Evolutionary conservation across 2,329 filamentous ascomycete species (phyloP).

Genomic region (Alternaria sp.): DNA sequence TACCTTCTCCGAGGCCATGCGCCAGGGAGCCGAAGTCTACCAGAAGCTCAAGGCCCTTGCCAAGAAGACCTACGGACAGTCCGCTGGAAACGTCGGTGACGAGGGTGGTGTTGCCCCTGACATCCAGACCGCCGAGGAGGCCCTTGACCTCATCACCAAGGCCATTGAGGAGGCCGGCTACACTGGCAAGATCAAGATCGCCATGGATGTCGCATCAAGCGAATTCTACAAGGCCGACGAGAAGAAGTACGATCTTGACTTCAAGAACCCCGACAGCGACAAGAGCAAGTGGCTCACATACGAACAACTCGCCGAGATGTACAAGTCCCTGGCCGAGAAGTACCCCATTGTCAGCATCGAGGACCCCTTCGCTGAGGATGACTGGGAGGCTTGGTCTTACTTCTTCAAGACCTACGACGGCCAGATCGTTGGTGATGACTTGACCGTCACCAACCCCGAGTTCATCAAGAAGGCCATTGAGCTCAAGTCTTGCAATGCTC

Average conservation of each 20-base stretch:
- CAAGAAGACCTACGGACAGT: constrained; percentile 99
- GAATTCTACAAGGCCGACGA: constrained; percentile 97
- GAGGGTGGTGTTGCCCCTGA: constrained; percentile 99
- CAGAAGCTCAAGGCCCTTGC: constrained; percentile 95
- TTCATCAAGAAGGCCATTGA: constrained; percentile 99
- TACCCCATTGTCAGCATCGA: constrained; percentile 99
- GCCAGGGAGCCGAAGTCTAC: constrained; percentile 97
- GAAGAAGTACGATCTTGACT: constrained; percentile 99
- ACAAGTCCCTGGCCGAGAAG: constrained; percentile 87
- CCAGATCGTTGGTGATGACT: constrained; percentile 97
- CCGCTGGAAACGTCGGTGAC: constrained; percentile 97
- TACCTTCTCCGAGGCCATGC: constrained; percentile 93
- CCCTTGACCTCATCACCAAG: constrained; percentile 92
- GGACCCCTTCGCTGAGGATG: constrained; percentile 99
- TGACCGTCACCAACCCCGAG: constrained; percentile 98
- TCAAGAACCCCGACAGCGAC: constrained; percentile 99
- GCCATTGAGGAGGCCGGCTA: constrained; percentile 96
- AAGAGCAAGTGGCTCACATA: constrained; percentile 98
- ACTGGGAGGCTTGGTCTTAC: constrained; percentile 99
- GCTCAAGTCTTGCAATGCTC: constrained; percentile 97
- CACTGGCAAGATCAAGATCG: constrained; percentile 95
- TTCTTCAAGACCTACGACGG: constrained; percentile 99
- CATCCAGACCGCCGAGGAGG: constrained; percentile 97
- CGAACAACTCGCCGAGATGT: constrained; percentile 92
- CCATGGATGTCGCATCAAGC: constrained; percentile 98